Evolutionary conservation across 257 asterid species (phyloP).

Genomic region (Solanum verrucosum): DNA sequence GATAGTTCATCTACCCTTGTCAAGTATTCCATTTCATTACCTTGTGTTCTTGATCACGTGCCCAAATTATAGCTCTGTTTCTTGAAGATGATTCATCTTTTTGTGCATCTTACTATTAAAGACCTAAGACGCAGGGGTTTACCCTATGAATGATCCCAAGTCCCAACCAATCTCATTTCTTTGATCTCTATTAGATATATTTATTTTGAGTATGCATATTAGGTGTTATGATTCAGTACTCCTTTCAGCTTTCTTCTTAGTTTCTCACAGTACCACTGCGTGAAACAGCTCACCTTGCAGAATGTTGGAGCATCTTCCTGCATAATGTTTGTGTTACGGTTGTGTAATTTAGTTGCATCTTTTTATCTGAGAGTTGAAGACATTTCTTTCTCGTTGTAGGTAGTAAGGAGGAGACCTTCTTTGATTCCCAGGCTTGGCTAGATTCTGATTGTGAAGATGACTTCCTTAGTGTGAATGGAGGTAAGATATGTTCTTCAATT

Average conservation of each 20-base stretch:
- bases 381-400: constrained; percentile 16
- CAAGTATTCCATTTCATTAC: neutral
- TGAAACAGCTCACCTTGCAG: neutral
- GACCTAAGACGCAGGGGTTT: neutral
- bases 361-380: neutral
- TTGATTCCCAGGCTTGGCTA: constrained; percentile 67
- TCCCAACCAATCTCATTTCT: neutral
- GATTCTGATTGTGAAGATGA: constrained; percentile 89
- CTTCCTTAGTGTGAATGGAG: constrained; percentile 70
- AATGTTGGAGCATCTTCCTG: neutral
- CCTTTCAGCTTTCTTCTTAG: neutral
- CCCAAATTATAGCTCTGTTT: neutral
- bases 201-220: neutral
- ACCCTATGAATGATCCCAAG: neutral
- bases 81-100: neutral
- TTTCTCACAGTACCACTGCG: neutral
- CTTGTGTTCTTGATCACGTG: neutral
- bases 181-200: neutral
- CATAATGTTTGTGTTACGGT: neutral
- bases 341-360: neutral
- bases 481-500: constrained; percentile 27
- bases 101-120: neutral
- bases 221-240: neutral
- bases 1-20: neutral
- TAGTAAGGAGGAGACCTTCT: constrained; percentile 68